Evolutionary conservation across 768 basidiomycete genomes (phyloP), one percentile per base, ranked within the genome.

Genomic region (Dentipellis fragilis): DNA sequence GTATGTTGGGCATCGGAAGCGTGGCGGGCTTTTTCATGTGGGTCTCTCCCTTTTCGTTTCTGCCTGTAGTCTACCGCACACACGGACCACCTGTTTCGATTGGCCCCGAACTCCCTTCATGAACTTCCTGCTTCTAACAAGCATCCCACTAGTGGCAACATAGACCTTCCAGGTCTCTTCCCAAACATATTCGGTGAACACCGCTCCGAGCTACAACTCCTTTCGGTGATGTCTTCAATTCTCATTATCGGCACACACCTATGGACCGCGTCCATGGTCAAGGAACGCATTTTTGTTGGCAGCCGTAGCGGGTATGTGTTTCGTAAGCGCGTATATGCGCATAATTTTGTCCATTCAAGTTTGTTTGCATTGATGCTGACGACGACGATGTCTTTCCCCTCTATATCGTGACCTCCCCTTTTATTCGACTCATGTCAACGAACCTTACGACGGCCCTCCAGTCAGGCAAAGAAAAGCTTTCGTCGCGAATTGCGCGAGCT

Each of bases 21-120:
- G 85, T 95, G 0, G 73, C 83, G 1, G 93, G 93, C 0, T 95
- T 93, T 68, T 95, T 89, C 64, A 75, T 90, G 93, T 93, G 61
- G 62, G 89, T 75, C 2, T 12, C 11, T 22, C 12, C 16, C 9
- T 16, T 36, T 54, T 7, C 2, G 6, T 29, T 29, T 29, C 6
- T 29, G 6, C 6, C 29, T 29, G 29, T 29, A 29, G 29, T 29
- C 29, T 29, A 29, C 29, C 29, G 3, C 29, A 29, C 6, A 29
- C 29, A 29, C 29, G 3, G 29, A 29, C 29, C 3, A 29, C 29
- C 29, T 29, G 6, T 29, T 29, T 29, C 6, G 6, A 29, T 29
- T 29, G 29, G 6, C 29, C 29, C 6, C 29, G 6, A 29, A 29
- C 6, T 6, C 29, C 29, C 29, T 29, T 6, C 29, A 6, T 29